Base-by-base conservation (phyloP, 2,329 filamentous ascomycete genomes). In the Capronia americana region DNA sequence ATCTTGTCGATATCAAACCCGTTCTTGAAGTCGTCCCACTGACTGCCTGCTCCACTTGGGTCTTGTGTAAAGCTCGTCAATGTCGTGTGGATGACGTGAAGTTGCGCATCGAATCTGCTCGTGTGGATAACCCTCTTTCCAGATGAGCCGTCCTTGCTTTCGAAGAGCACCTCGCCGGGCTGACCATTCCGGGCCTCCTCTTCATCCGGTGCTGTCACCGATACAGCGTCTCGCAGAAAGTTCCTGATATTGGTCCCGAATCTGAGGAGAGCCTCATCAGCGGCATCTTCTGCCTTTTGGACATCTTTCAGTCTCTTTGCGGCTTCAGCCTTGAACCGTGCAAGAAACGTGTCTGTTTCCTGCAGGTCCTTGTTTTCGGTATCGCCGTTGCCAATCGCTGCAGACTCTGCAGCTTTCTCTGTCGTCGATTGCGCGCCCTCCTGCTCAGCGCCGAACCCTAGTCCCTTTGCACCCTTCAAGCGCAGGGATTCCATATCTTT, bases 71-170 rank as follows among this genome's bases (percentile, higher is more conserved):
- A 96, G 73, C 89, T 92, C 69, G 95, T 90, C 46, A 89, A 79
- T 23, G 88, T 91, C 4, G 92, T 93, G 78, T 99, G 95, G 66
- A 99, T 93, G 38, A 96, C 93, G 76, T 99, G 94, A 68, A 99
- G 83, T 79, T 98, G 95, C 0, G 95, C 95, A 75, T 99, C 95
- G 76, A 97, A 94, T 68, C 95, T 87, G 59, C 93, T 97, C 1
- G 92, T 92, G 77, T 99, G 95, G 70, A 98, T 96, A 17, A 98
- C 92, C 63, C 95, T 86, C 83, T 95, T 97, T 28, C 93, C 94
- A 57, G 87, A 85, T 5, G 88, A 87, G 4, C 91, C 88, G 78
- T 97, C 94, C 77, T 94, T 96, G 75, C 92, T 96, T 81, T 98
- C 95, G 74, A 98, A 99, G 4, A 97, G 83, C 34, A 97, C 87